Evolutionary conservation across 148 eudicot genomes (phyloP).

Genomic region (Spergularia bocconei): DNA sequence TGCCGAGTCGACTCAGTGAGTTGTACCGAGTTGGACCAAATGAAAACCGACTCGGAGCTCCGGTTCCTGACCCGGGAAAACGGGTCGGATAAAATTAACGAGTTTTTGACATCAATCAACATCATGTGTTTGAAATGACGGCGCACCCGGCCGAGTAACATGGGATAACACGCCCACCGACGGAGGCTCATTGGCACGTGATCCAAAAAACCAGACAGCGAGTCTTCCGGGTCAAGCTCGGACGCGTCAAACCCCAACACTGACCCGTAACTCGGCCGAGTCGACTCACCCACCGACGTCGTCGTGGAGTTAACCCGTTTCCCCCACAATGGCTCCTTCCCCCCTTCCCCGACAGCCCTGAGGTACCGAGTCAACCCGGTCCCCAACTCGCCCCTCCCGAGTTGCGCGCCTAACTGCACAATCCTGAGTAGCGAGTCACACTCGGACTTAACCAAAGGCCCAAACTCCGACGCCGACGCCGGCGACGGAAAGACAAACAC

Average conservation of each 20-base stretch:
- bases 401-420: conserved; percentile 13
- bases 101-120: conserved; percentile 43
- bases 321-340: conserved; percentile 73
- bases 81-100: conserved; percentile 57
- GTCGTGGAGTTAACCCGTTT: conserved; percentile 28
- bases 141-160: conserved; percentile 73
- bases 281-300: conserved; percentile 34
- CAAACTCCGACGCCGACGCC: conserved; percentile 17
- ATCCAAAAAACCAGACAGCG: conserved; percentile 70
- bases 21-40: conserved; percentile 23
- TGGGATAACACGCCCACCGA: conserved; percentile 81
- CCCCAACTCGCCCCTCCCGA: conserved; percentile 15
- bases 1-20: conserved; percentile 20
- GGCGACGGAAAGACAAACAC: conserved; percentile 41
- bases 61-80: conserved; percentile 44
- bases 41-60: conserved; percentile 50
- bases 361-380: conserved; percentile 34
- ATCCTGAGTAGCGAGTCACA: conserved; percentile 42
- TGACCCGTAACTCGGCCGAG: conserved; percentile 68
- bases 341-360: conserved; percentile 37
- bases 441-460: conserved; percentile 35
- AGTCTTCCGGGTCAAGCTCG: conserved; percentile 82
- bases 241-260: conserved; percentile 61
- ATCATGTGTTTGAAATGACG: conserved; percentile 58
- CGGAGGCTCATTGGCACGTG: conserved; percentile 60